Evolutionary conservation across 106 monocot species (phyloP).

Genomic region (Phalaenopsis aphrodite): DNA sequence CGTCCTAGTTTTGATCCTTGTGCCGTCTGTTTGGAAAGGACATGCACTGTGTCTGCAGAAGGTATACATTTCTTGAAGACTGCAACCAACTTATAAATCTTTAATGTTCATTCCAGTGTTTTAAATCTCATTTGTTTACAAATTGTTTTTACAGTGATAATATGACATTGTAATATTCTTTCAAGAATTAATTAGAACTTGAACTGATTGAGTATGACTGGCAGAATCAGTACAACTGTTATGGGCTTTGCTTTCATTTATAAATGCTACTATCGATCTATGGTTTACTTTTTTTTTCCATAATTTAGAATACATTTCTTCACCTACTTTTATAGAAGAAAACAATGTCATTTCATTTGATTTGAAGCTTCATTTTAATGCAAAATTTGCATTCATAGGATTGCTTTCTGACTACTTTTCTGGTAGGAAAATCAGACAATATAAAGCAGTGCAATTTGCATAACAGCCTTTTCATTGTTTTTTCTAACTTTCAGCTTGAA

Average conservation of each 20-base stretch:
- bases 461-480: no score
- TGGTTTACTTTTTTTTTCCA: background rate
- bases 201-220: background rate
- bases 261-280: background rate
- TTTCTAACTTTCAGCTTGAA: no score
- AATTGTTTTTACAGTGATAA: no score
- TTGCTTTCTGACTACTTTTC: background rate
- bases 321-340: background rate
- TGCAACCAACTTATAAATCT: background rate
- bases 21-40: constrained; percentile 86
- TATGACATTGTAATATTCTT: background rate
- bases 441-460: background rate
- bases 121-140: no score
- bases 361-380: background rate
- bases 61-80: constrained; percentile 26
- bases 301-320: background rate
- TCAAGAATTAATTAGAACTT: background rate
- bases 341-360: background rate
- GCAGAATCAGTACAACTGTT: background rate
- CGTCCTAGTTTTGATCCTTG: constrained; percentile 67
- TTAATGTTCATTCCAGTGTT: background rate
- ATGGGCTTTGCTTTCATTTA: background rate
- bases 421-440: background rate
- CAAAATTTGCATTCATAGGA: no score
- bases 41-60: constrained; percentile 73